A percentile compares a stretch with the other conserved stretches of the same genome.
phyloP scores from a whole-genome alignment of 768 basidiomycete species.

The Mycena haematopus region DNA sequence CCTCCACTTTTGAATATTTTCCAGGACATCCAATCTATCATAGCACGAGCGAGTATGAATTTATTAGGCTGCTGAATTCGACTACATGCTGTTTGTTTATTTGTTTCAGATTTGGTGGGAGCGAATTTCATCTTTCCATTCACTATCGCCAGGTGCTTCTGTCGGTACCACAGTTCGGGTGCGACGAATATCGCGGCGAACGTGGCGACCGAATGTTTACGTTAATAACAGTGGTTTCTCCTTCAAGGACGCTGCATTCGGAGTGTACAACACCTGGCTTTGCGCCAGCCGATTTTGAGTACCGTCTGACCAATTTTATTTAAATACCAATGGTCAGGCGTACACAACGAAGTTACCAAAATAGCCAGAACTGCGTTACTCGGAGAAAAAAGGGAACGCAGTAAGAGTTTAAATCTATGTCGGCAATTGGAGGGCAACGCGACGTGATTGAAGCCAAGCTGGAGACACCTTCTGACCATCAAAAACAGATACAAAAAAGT shows the following conservation, averaged over 20 bases:
- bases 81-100: background rate
- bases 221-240: constrained; percentile 40
- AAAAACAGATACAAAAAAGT: too few species aligned
- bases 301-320: too few species aligned
- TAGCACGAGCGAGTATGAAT: constrained; percentile 33
- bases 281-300: constrained; percentile 43
- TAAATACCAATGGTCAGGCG: too few species aligned
- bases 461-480: too few species aligned
- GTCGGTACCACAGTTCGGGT: constrained; percentile 44
- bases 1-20: constrained; percentile 48
- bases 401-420: too few species aligned
- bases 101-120: constrained; percentile 34
- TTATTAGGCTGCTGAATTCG: too few species aligned
- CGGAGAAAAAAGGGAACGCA: too few species aligned
- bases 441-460: too few species aligned
- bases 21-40: constrained; percentile 52
- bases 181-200: constrained; percentile 2
- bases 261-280: constrained; percentile 46
- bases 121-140: constrained; percentile 34
- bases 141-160: constrained; percentile 39
- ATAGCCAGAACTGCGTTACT: too few species aligned
- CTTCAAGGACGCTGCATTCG: constrained; percentile 47
- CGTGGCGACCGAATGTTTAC: background rate
- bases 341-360: too few species aligned
- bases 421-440: too few species aligned